Evolutionary conservation across 208 protist species (phyloP).

Genomic region (Leishmania guyanensis): DNA sequence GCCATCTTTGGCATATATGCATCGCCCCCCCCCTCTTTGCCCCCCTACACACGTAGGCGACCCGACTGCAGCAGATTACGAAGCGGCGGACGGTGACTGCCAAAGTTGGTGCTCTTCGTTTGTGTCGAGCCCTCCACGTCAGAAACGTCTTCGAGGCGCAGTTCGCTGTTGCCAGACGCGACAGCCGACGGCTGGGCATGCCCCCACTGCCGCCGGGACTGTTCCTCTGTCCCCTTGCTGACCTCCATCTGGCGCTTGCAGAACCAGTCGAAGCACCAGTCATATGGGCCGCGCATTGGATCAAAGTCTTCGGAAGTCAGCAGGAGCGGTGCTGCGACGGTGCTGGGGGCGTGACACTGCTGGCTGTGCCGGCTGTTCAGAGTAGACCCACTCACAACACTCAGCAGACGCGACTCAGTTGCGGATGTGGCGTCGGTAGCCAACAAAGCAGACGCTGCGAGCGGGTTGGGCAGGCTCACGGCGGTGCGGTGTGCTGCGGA

Average conservation of each 20-base stretch:
- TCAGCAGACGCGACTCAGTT: constrained; percentile 22
- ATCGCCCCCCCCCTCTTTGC: neutral
- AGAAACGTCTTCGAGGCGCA: constrained; percentile 26
- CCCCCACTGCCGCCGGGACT: constrained; percentile 9
- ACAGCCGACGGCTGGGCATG: neutral
- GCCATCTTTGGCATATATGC: neutral
- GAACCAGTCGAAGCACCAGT: constrained; percentile 90
- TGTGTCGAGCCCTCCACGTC: constrained; percentile 12
- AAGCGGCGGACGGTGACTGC: constrained; percentile 29
- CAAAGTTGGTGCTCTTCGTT: constrained; percentile 15
- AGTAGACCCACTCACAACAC: constrained; percentile 13
- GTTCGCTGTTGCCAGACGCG: neutral
- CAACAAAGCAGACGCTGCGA: constrained; percentile 1
- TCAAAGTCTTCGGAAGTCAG: constrained; percentile 30
- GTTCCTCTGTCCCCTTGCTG: constrained; percentile 17
- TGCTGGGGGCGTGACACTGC: constrained; percentile 12
- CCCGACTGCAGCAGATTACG: neutral
- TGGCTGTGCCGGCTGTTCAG: constrained; percentile 19
- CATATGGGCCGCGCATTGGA: constrained; percentile 46
- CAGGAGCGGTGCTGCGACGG: constrained; percentile 23
- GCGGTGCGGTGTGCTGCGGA: neutral
- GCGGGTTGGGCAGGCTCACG: constrained; percentile 18
- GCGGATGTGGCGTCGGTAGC: neutral
- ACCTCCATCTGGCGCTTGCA: constrained; percentile 70
- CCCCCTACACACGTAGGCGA: constrained; percentile 6